Base-by-base conservation (phyloP, 495 filamentous ascomycete species). In the Beverwykella pulmonaria region DNA sequence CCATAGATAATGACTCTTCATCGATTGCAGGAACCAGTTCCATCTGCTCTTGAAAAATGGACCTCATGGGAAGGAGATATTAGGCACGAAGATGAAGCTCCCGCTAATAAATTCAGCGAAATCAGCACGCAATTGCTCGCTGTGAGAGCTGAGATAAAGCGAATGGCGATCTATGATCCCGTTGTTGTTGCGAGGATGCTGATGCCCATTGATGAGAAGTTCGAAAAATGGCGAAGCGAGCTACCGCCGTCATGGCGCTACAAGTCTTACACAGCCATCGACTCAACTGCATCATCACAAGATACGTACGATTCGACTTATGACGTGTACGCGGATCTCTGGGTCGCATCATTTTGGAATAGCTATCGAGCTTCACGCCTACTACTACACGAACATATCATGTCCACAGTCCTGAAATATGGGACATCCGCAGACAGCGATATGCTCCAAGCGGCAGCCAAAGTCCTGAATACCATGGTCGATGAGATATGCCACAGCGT, bases 21-120 rank as follows among this genome's bases (percentile, higher is more conserved):
- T 29, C 48, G 48, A 29, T 23, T 26, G 8, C 48, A 52, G n/a
- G 48, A 52, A n/a, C 48, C 48, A 25, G 9, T 52, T 52, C 48
- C 48, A 23, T 15, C 20, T 52, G 48, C 19, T 12, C 48, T 52
- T 14, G 26, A 23, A 19, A 52, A 29, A 23, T 52, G 48, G 48
- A 17, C 10, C 9, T 52, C 48, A 23, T 52, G 48, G 48, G n/a
- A 7, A 7, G 48, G 26, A 23, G 9, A 10, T 26, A 29, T 23
- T 19, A 6, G 6, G 19, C 48, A 23, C 19, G 9, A 23, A 29
- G 26, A 52, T 26, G 22, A 52, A 29, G 9, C 22, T 52, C 48
- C 48, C 8, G 22, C 9, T 2, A 52, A 52, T 52, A 7, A 2
- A 6, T 52, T 52, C 17, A 23, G 22, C 22, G 19, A 22, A 17